Conservation (phyloP, 257 asterid species). For the Parsonsia alboflavescens region DNA sequence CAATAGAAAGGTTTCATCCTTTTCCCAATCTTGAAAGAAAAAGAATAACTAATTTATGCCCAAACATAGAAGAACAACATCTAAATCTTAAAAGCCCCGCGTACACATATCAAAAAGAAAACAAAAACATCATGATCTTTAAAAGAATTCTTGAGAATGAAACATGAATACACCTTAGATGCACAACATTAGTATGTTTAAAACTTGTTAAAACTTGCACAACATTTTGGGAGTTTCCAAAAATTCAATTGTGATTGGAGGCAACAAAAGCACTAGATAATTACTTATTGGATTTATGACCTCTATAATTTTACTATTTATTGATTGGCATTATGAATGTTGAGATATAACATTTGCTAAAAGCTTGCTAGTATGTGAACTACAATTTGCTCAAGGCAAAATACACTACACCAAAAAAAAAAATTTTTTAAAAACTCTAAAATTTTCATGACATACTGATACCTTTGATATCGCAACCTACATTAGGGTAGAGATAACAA, state of each 20-base stretch:
- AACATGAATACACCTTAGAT: background rate
- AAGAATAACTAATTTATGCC: no score
- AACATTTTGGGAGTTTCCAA: background rate
- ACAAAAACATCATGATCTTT: background rate
- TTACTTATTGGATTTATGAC: background rate
- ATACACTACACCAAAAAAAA: background rate
- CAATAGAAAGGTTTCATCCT: no score
- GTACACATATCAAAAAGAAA: background rate
- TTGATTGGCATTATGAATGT: background rate
- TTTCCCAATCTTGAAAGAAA: no score
- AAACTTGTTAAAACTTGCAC: no score
- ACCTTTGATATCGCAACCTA: background rate
- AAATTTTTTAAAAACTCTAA: no score
- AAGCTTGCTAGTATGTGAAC: background rate
- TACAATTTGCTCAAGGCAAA: background rate
- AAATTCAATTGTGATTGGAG: background rate
- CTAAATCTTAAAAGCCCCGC: background rate
- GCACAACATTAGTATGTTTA: no score
- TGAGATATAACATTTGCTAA: background rate
- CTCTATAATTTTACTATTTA: no score
- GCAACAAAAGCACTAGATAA: conserved; percentile 1
- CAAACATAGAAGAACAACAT: background rate
- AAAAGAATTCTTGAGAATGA: background rate
- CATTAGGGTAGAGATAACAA: background rate
- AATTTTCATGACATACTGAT: background rate